phyloP scores from a whole-genome alignment of 2,329 filamentous ascomycete species.

The Coleophoma cylindrospora region DNA sequence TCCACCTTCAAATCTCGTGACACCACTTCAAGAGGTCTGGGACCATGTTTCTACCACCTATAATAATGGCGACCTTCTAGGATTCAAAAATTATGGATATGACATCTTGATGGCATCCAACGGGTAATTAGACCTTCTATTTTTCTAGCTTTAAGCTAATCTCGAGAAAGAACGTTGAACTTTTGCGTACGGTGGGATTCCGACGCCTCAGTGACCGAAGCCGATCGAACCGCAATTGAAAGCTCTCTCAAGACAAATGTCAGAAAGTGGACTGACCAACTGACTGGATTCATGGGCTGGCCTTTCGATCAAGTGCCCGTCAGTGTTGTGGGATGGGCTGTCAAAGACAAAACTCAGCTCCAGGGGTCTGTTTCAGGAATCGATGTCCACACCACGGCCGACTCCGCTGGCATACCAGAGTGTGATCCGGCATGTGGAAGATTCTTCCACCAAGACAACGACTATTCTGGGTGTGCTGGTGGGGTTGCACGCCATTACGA shows the following conservation, averaged over 20 bases:
- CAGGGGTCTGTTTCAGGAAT: conserved; percentile 30
- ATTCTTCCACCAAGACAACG: conserved; percentile 38
- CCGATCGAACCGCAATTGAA: conserved; percentile 32
- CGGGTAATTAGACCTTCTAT: background rate
- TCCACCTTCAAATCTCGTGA: conserved; percentile 1
- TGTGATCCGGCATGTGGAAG: conserved; percentile 36
- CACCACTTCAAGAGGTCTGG: conserved; percentile 4
- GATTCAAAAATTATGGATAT: conserved; percentile 2
- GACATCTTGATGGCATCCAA: conserved; percentile 1
- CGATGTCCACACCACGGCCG: conserved; percentile 36
- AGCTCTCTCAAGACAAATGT: conserved; percentile 29
- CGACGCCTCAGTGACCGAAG: conserved; percentile 28
- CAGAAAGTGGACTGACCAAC: conserved; percentile 35
- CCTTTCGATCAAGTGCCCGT: conserved; percentile 34
- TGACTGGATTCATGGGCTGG: conserved; percentile 38
- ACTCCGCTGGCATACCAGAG: conserved; percentile 34
- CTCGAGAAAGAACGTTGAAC: conserved; percentile 26
- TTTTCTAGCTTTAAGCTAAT: background rate
- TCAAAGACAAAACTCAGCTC: conserved; percentile 30
- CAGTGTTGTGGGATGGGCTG: conserved; percentile 38
- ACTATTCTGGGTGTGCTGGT: conserved; percentile 34
- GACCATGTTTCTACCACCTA: background rate
- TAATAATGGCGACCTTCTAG: background rate
- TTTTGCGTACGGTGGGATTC: conserved; percentile 42
- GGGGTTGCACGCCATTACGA: conserved; percentile 37